These are phyloP conservation scores for Backusella westeae DNA, from an alignment of 192 early-diverging fungal genomes.

Conservation along the genomic window DNA sequence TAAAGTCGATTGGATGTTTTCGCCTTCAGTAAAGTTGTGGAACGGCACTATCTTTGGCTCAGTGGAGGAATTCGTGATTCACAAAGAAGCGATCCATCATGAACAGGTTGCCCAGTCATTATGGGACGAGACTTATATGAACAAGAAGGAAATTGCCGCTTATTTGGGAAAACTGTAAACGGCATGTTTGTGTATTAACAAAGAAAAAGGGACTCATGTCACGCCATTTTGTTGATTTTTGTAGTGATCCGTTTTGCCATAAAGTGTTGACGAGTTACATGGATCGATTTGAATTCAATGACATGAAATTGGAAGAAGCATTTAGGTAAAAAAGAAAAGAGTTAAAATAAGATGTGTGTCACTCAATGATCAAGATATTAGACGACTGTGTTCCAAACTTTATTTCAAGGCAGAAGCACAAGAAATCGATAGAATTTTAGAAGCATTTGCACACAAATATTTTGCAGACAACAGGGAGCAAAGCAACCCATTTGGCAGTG, in stretches of 20 bases:
- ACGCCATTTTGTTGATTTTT: too few relatives aligned
- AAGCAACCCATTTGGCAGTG: neutral
- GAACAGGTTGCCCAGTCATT: neutral
- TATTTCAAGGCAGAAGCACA: conserved; percentile 91
- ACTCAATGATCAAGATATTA: conserved; percentile 8
- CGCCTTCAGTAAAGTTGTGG: neutral
- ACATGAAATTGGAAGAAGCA: conserved; percentile 19
- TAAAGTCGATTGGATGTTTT: conserved; percentile 21
- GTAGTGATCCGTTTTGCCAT: conserved; percentile 19
- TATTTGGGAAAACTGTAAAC: conserved; percentile 24
- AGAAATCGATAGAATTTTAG: conserved; percentile 85
- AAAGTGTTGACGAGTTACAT: conserved; percentile 23
- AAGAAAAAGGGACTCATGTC: neutral
- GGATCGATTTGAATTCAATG: conserved; percentile 27
- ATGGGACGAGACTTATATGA: conserved; percentile 11
- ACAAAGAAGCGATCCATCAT: neutral
- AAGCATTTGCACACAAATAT: conserved; percentile 76
- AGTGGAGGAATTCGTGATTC: neutral
- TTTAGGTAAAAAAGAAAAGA: conserved; percentile 20
- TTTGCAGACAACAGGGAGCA: conserved; percentile 32
- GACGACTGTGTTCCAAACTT: conserved; percentile 69
- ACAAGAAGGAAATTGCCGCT: conserved; percentile 6
- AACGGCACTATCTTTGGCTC: conserved; percentile 17
- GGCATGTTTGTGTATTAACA: neutral
- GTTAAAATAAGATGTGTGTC: neutral